Evolutionary conservation across 495 filamentous ascomycete species (phyloP), one percentile per base, ranked within the genome.

Genomic region (Niebla homalea): DNA sequence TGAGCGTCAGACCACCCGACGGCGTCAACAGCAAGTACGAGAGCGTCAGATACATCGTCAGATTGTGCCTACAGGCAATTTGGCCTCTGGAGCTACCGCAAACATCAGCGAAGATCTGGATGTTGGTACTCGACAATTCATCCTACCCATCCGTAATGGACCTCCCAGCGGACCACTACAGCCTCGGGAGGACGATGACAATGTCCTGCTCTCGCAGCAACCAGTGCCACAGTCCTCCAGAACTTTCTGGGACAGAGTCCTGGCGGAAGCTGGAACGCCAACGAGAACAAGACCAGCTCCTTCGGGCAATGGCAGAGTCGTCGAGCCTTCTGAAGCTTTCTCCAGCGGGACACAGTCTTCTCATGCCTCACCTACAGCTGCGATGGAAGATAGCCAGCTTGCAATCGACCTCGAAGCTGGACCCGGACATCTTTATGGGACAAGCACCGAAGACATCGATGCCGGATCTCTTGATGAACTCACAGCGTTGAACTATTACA

Each of bases 161-260:
- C 46, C 16, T 11, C 12, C 39, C 38, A 23, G 23, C 21, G 11
- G 10, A 6, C 39, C 4, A 41, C 18, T 15, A 22, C 4, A 41
- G 5, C 18, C 39, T 18, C 18, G n/a, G 16, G 26, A 15, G 4
- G 1, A 36, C 8, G 45, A 44, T 23, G 38, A 49, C 15, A 22
- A 47, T 16, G 37, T 41, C 10, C 41, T 56, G 3, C 25, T 50
- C 21, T 53, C 58, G 2, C 14, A 48, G 14, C 29, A 55, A 23
- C 49, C 58, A 12, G 52, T 57, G 26, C 58, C 55, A 37, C 52
- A 46, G 16, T 38, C 46, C 25, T 55, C 55, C 32, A 46, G 51
- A 36, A 23, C 38, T 16, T 60, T 52, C 38, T 60, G 58, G 58
- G 40, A 53, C 21, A 36, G 48, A 14, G 35, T 58, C 2, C 41